Evolutionary conservation across 257 asterid genomes (phyloP), one percentile per base, ranked within the genome.

Genomic region (Linaria vulgaris): DNA sequence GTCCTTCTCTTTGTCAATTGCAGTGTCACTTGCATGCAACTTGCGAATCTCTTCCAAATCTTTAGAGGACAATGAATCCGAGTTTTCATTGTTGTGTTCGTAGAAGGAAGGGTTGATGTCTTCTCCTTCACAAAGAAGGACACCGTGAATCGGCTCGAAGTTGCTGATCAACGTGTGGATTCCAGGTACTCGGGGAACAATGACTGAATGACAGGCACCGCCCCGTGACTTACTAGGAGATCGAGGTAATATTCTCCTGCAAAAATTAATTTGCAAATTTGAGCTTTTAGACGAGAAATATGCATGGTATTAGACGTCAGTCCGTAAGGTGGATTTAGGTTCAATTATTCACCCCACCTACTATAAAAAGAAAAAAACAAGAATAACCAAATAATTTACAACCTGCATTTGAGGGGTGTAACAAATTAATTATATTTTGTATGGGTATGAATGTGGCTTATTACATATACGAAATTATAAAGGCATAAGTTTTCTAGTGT

Each of bases 111-210:
- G 95, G 50, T 87, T 92, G 21, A 87, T 85, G 66, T 90, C 97
- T 53, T 90, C 97, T 12, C 97, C 97, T 64, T 90, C 95, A 44
- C 97, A 90, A 51, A 90, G 87, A 21, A 90, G 87, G 17, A 90
- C 96, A 17, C 97, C 97, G 60, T 90, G 97, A 23, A 90, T 88
- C 10, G 96, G 97, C 69, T 87, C 88, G 65, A 87, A 90, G 49
- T 96, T 90, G 14, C 87, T 87, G 0, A 90, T 72, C 24, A 87
- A 50, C 83, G 68, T 75, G 77, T 85, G 82, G 19, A 90, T 85
- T 15, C 97, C 97, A 43, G 74, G 74, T 1, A 90, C 97, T 11
- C 97, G 80, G 10, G 97, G 97, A 6, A 87, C 92, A 43, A 85
- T 90, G 0, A 90, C 88, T 0, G n/a, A n/a, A n/a, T n/a, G n/a